Percentiles rank a stretch among this genome's conserved stretches.
Conservation (phyloP, 352 stramenopile species). For the Elongisporangium prolatum region DNA sequence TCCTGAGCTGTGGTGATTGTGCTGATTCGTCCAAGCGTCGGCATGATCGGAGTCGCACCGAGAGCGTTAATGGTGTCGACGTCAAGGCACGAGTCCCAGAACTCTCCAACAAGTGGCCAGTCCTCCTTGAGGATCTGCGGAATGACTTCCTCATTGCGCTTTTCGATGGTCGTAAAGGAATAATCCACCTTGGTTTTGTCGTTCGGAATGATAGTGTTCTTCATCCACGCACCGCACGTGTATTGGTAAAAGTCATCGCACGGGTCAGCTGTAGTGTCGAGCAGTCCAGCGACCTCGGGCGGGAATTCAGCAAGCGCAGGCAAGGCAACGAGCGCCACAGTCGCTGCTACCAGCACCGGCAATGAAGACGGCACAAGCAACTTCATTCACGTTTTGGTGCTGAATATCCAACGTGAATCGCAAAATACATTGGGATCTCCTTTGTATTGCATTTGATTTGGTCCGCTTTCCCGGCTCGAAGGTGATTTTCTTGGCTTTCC, state of each 20-base stretch:
- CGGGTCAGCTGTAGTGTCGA: conserved; percentile 45
- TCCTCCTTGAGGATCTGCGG: conserved; percentile 54
- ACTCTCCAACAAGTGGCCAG: conserved; percentile 50
- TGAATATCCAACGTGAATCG: background rate
- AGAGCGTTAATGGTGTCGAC: conserved; percentile 41
- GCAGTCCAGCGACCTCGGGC: conserved; percentile 25
- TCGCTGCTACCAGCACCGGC: background rate
- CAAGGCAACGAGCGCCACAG: background rate
- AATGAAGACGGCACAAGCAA: background rate
- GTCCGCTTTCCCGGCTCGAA: background rate
- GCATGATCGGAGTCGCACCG: conserved; percentile 7
- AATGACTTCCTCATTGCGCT: conserved; percentile 32
- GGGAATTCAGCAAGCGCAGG: conserved; percentile 17
- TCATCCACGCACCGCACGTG: conserved; percentile 49
- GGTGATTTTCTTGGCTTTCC: background rate
- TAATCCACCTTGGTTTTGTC: conserved; percentile 31
- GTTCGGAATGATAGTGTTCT: conserved; percentile 28
- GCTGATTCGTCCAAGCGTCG: conserved; percentile 3
- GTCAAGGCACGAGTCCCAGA: conserved; percentile 67
- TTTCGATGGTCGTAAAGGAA: conserved; percentile 26
- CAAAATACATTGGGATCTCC: background rate
- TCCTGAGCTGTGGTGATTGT: conserved; percentile 5
- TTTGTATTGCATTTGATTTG: background rate
- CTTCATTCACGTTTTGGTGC: background rate
- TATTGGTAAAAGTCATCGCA: conserved; percentile 80